Evolutionary conservation across 352 stramenopile species (phyloP).

Genomic region (Phytophthora nicotianae): DNA sequence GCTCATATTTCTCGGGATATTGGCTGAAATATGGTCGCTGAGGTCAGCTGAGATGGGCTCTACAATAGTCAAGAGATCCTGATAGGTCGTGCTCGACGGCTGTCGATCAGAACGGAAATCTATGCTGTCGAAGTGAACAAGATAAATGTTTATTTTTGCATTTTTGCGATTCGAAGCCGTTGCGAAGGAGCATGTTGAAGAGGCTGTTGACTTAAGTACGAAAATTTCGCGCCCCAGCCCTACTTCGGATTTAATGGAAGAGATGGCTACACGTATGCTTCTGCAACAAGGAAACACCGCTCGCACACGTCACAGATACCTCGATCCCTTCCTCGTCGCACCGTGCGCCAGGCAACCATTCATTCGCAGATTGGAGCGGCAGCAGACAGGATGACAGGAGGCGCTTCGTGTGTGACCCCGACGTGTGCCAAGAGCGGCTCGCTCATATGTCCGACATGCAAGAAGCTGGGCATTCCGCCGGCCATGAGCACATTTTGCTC

Average conservation of each 20-base stretch:
- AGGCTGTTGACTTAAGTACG: conserved; percentile 15
- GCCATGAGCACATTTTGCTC: conserved; percentile 92
- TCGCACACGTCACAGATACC: conserved; percentile 20
- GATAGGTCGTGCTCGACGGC: no score
- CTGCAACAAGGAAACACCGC: conserved; percentile 6
- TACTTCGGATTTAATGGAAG: conserved; percentile 23
- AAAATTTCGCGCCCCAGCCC: not conserved
- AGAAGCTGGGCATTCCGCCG: conserved; percentile 87
- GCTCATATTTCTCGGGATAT: no score
- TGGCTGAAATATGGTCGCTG: no score
- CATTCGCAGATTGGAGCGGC: conserved; percentile 16
- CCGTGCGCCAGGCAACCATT: not conserved
- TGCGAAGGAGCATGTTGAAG: no score
- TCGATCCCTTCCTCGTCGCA: conserved; percentile 11
- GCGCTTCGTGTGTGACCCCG: conserved; percentile 63
- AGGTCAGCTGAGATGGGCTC: no score
- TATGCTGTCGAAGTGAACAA: no score
- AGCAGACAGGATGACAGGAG: conserved; percentile 19
- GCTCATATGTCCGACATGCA: conserved; percentile 92
- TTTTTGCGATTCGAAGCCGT: no score
- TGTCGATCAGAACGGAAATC: no score
- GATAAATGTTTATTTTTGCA: no score
- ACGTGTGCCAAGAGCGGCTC: conserved; percentile 80
- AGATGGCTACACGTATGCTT: conserved; percentile 12
- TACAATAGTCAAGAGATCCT: no score